Evolutionary conservation across 2,329 filamentous ascomycete genomes (phyloP).

Genomic region (Colletotrichum sansevieriae): DNA sequence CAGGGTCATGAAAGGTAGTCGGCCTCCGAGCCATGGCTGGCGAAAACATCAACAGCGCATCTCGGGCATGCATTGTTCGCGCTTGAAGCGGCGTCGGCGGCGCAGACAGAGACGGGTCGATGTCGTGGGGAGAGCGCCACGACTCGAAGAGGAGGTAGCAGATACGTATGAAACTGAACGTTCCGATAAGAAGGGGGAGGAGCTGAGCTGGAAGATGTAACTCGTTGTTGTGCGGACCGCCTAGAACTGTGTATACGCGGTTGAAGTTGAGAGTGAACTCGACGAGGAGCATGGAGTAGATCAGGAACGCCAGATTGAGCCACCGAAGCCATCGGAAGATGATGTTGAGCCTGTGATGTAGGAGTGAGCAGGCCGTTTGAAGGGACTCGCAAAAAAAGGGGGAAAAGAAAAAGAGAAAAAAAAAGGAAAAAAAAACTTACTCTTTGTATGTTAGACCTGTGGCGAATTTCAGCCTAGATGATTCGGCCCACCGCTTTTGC

Average conservation of each 20-base stretch:
- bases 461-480: constrained; percentile 40
- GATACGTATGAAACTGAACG: constrained; percentile 43
- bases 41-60: not conserved
- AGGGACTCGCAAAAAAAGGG: too few relatives aligned
- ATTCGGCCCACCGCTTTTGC: constrained; percentile 20
- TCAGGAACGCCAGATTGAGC: constrained; percentile 45
- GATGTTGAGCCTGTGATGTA: constrained; percentile 34
- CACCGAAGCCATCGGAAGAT: constrained; percentile 45
- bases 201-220: constrained; percentile 44
- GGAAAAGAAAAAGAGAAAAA: too few relatives aligned
- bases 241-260: constrained; percentile 44
- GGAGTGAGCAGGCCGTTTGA: not conserved
- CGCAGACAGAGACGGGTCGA: constrained; percentile 10
- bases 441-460: constrained; percentile 44
- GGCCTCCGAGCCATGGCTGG: constrained; percentile 19
- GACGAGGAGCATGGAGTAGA: constrained; percentile 46
- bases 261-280: constrained; percentile 48
- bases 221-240: constrained; percentile 40
- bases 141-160: constrained; percentile 42
- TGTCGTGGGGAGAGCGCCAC: constrained; percentile 31
- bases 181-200: constrained; percentile 44
- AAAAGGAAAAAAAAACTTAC: constrained; percentile 40
- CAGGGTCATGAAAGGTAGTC: not conserved
- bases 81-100: not conserved
- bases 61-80: not conserved